Evolutionary conservation across 495 filamentous ascomycete species (phyloP), one percentile per base, ranked within the genome.

Genomic region (Aspergillus sclerotioniger): DNA sequence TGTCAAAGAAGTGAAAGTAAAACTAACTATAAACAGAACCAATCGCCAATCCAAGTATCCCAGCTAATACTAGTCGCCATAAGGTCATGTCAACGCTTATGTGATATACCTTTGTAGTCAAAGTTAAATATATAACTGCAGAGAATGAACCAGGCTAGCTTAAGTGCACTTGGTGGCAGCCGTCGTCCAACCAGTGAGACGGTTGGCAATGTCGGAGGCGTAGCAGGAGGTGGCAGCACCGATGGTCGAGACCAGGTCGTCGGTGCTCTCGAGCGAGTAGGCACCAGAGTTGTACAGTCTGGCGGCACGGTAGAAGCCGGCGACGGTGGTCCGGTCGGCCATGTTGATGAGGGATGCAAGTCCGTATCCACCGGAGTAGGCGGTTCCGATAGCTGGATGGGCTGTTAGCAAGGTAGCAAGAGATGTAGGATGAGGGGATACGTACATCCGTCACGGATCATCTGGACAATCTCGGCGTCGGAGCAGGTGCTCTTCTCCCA

Each of bases 211-310:
- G 57, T 86, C 83, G 7, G 76, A 78, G 29, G 74, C 67, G 60
- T 86, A 86, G 68, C 81, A 84, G 63, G 75, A 71, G 31, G 83
- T 85, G 19, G 81, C 79, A 39, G 67, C 60, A 12, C 81, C 82
- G 10, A 17, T 15, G 28, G 28, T 16, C 13, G 25, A 41, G 37
- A 13, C 17, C 25, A 50, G 47, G 28, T 50, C 32, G 47, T 28
- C 25, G 25, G 65, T 60, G 54, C 74, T 75, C 31, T 59, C 75
- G 35, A 85, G 51, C 13, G 72, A 76, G 47, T 31, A 16, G 10
- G 21, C 15, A 56, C 83, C 83, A 29, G 82, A 83, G 74, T 86
- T 86, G 69, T 85, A 86, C 50, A 76, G 72, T 44, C 81, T 72
- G 6, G 81, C 79, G 5, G 75, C 79, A 51, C 67, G 68, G 69